A percentile compares a stretch with the other conserved stretches of the same genome.
phyloP scores from a whole-genome alignment of 768 basidiomycete genomes.

The Phylloporus scabripes region DNA sequence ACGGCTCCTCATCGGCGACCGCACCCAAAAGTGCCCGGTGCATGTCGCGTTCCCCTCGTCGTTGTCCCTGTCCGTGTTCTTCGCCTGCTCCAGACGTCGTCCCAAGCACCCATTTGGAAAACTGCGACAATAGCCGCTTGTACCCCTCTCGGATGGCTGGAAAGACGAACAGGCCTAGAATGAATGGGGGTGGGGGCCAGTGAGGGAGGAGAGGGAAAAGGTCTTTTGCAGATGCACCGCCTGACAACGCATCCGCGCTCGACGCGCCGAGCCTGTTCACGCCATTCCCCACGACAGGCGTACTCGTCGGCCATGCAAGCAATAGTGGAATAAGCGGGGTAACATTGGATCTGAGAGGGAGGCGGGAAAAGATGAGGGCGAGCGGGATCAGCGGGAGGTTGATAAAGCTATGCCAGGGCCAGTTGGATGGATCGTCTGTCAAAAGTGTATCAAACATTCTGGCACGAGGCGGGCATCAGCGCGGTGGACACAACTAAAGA shows the following conservation, averaged over 20 bases:
- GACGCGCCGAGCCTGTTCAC: neutral
- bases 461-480: neutral
- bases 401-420: conserved; percentile 72
- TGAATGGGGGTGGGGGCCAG: conserved; percentile 60
- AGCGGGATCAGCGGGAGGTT: conserved; percentile 71
- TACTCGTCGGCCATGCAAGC: conserved; percentile 28
- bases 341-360: conserved; percentile 33
- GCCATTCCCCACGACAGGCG: conserved; percentile 14
- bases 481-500: neutral
- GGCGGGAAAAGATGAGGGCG: conserved; percentile 58
- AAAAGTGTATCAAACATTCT: conserved; percentile 62
- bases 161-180: conserved; percentile 49
- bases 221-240: conserved; percentile 6
- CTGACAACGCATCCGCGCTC: neutral
- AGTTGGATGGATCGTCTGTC: conserved; percentile 62
- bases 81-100: conserved; percentile 15
- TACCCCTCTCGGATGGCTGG: conserved; percentile 46
- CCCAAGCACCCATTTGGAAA: conserved; percentile 44
- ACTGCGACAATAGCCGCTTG: conserved; percentile 33
- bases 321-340: conserved; percentile 22
- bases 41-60: conserved; percentile 13
- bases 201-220: conserved; percentile 27
- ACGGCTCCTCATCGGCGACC: conserved; percentile 25
- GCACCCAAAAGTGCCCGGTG: conserved; percentile 23
- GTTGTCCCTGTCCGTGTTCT: conserved; percentile 10